Evolutionary conservation across 208 protist species (phyloP).

Genomic region (Trypanosoma vivax): DNA sequence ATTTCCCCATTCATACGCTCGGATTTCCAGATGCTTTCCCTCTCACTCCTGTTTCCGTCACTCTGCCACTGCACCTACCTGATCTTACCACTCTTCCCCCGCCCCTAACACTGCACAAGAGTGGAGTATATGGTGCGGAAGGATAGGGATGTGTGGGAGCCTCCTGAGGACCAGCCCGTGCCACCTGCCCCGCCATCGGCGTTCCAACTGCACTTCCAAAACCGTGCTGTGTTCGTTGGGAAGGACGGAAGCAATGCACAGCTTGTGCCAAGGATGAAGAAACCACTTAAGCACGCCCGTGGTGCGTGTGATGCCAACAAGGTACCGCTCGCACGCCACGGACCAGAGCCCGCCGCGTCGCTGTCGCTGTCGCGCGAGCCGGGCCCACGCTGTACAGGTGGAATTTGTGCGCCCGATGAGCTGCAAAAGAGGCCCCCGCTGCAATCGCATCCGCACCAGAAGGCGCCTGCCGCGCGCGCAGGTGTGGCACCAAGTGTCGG

Average conservation of each 20-base stretch:
- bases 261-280: slow-evolving; percentile 16
- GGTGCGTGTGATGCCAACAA: neutral
- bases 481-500: neutral
- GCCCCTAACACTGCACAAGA: no score
- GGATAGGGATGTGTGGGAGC: slow-evolving; percentile 68
- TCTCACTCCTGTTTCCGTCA: slow-evolving; percentile 13
- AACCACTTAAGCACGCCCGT: no score
- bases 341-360: no score
- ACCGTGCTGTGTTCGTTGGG: slow-evolving; percentile 41
- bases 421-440: neutral
- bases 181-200: slow-evolving; percentile 15
- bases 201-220: slow-evolving; percentile 65
- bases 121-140: slow-evolving; percentile 21
- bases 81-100: neutral
- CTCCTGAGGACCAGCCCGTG: slow-evolving; percentile 25
- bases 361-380: no score
- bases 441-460: neutral
- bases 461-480: neutral
- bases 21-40: no score
- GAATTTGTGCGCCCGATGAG: slow-evolving; percentile 2
- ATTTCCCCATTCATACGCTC: neutral
- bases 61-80: neutral
- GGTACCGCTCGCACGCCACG: neutral
- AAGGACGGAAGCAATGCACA: slow-evolving; percentile 51
- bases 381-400: neutral